These are phyloP conservation scores for Plasmodium inui DNA, from an alignment of 169 alveolate genomes.

Conservation along the genomic window DNA sequence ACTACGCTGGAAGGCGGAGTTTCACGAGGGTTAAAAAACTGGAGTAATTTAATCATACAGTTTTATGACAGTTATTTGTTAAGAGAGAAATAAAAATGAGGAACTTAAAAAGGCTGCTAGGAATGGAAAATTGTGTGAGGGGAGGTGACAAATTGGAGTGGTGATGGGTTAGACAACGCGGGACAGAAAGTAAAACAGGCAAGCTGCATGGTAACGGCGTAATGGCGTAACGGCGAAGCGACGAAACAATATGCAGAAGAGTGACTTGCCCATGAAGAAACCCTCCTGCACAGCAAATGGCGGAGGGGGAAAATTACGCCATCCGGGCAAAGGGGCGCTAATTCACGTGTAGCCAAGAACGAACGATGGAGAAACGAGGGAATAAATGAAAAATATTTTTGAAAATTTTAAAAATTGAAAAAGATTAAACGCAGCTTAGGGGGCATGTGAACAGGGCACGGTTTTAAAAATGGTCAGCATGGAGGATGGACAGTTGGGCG, in stretches of 20 bases:
- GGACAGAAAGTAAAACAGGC: not conserved
- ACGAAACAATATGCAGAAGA: not conserved
- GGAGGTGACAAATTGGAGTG: not conserved
- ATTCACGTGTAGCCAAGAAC: not conserved
- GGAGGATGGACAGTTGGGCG: not conserved
- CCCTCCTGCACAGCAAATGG: not conserved
- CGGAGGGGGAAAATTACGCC: not conserved
- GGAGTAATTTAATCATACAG: not conserved
- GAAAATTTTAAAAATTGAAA: not conserved
- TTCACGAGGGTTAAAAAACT: not conserved
- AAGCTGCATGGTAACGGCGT: not conserved
- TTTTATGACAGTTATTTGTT: not conserved
- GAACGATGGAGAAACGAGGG: not conserved
- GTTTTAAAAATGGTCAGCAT: not conserved
- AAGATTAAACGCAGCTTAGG: not conserved
- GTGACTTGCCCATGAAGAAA: not conserved
- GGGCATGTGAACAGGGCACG: not conserved
- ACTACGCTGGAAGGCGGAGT: not conserved
- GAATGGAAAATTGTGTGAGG: not conserved
- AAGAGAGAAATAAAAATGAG: not conserved
- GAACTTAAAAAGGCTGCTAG: not conserved
- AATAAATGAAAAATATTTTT: not conserved
- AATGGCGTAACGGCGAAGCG: not conserved
- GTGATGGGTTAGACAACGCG: not conserved
- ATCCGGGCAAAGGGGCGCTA: not conserved